phyloP scores from a whole-genome alignment of 371 early-diverging fungal species.

The Mucor mucedo region DNA sequence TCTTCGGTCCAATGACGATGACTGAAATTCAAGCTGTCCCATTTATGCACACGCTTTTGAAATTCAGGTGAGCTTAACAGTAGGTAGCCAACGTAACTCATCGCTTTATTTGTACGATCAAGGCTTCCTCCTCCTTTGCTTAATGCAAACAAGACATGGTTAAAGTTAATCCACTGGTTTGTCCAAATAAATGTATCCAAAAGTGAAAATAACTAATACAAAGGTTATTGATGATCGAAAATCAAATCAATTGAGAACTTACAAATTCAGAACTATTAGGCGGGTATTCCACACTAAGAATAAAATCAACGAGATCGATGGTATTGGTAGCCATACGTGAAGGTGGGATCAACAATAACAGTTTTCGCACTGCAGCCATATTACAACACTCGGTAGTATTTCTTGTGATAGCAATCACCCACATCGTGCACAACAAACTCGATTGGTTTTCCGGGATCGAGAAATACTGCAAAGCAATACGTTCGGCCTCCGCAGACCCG shows the following conservation, averaged over 20 bases:
- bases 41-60: slow-evolving; percentile 63
- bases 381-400: slow-evolving; percentile 42
- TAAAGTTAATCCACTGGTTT: slow-evolving; percentile 71
- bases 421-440: slow-evolving; percentile 69
- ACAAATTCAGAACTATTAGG: slow-evolving; percentile 37
- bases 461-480: slow-evolving; percentile 53
- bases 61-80: slow-evolving; percentile 69
- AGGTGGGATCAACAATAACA: slow-evolving; percentile 70
- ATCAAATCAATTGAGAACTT: slow-evolving; percentile 16
- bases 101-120: slow-evolving; percentile 50
- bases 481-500: slow-evolving; percentile 44
- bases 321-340: slow-evolving; percentile 73
- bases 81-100: slow-evolving; percentile 60
- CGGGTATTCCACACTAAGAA: slow-evolving; percentile 54
- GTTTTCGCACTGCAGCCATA: slow-evolving; percentile 65
- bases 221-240: background rate
- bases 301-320: slow-evolving; percentile 69
- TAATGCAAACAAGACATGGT: slow-evolving; percentile 75
- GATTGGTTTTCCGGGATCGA: slow-evolving; percentile 64
- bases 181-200: slow-evolving; percentile 77
- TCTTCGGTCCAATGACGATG: slow-evolving; percentile 79
- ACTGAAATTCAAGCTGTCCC: slow-evolving; percentile 68
- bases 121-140: slow-evolving; percentile 65
- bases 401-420: slow-evolving; percentile 59
- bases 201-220: slow-evolving; percentile 41